phyloP scores from a whole-genome alignment of 495 filamentous ascomycete genomes.

The Polyplosphaeria fusca region DNA sequence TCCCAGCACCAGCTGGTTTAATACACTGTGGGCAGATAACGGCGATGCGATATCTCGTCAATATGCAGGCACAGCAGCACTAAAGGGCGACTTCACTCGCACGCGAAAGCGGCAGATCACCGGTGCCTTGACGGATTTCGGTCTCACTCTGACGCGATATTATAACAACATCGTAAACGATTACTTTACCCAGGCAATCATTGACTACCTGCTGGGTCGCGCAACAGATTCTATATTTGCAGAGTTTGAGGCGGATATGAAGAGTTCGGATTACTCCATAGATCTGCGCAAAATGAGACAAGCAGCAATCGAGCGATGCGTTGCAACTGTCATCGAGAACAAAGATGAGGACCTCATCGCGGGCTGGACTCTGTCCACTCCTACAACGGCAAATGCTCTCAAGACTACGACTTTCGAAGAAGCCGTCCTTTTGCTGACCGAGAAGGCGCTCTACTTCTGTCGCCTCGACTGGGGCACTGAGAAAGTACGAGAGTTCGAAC shows the following conservation, averaged over 20 bases:
- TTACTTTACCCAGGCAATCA: slow-evolving; percentile 89
- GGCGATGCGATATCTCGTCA: slow-evolving; percentile 68
- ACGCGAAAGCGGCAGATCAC: slow-evolving; percentile 85
- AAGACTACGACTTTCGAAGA: slow-evolving; percentile 74
- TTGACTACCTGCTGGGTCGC: slow-evolving; percentile 91
- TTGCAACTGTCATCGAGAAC: slow-evolving; percentile 80
- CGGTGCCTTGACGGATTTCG: slow-evolving; percentile 92
- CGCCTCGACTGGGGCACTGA: slow-evolving; percentile 90
- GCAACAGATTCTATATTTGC: slow-evolving; percentile 77
- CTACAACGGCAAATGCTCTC: slow-evolving; percentile 62
- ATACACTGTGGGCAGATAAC: slow-evolving; percentile 93
- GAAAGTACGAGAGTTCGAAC: slow-evolving; percentile 84
- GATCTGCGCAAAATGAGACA: slow-evolving; percentile 78
- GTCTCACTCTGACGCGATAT: slow-evolving; percentile 72
- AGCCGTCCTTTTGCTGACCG: slow-evolving; percentile 78
- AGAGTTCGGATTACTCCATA: slow-evolving; percentile 80
- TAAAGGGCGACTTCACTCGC: slow-evolving; percentile 93
- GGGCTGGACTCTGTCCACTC: slow-evolving; percentile 77
- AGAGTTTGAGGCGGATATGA: slow-evolving; percentile 87
- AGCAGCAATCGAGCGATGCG: slow-evolving; percentile 81
- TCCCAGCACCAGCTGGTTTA: slow-evolving; percentile 82
- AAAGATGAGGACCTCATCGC: slow-evolving; percentile 75
- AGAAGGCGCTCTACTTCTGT: slow-evolving; percentile 78
- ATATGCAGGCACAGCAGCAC: slow-evolving; percentile 84
- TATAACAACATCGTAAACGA: slow-evolving; percentile 87